Evolutionary conservation across 2,329 filamentous ascomycete species (phyloP), one percentile per base, ranked within the genome.

Genomic region (Fusarium multiceps): DNA sequence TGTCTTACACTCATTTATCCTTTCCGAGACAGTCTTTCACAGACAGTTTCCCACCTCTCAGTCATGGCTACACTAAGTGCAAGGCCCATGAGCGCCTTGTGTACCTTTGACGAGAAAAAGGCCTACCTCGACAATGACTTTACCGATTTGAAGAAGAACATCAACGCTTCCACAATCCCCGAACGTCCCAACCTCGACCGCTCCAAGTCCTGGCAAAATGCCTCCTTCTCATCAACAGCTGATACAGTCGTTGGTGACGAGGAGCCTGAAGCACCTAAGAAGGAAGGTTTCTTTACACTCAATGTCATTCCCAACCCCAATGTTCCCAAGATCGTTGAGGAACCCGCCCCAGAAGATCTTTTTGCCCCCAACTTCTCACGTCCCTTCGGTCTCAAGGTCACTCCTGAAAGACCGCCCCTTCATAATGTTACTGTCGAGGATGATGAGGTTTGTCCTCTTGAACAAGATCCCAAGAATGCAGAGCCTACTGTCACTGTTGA

Each of bases 161-260:
- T 4, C 49, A 8, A 4, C 2, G 0, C 4, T 23, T 16, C 23
- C 25, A 32, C 6, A 4, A 28, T 40, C 9, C 41, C 5, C 8
- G 30, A 46, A 30, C 23, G 30, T 11, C 27, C 50, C 18, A 7
- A 13, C 5, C 4, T 30, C 4, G 16, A 43, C 4, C 45, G 32
- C 9, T 23, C n/a, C 13, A 65, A 28, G 12, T 11, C 28, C 11
- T 64, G 60, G 62, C 34, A 59, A 4, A 65, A 45, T 23, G 16
- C 47, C 14, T 65, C 60, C 1, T 59, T 65, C 54, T 65, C 62
- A 20, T 65, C 62, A 2, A 65, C 60, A 9, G 42, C 62, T n/a
- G 62, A 65, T 1, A 65, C 60, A 45, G 18, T 65, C 3, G 34
- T 65, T 21, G 60, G 54, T 2, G 41, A 64, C 21, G 21, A 23